Conservation (phyloP, 768 basidiomycete species). For the Serendipita vermifera region DNA sequence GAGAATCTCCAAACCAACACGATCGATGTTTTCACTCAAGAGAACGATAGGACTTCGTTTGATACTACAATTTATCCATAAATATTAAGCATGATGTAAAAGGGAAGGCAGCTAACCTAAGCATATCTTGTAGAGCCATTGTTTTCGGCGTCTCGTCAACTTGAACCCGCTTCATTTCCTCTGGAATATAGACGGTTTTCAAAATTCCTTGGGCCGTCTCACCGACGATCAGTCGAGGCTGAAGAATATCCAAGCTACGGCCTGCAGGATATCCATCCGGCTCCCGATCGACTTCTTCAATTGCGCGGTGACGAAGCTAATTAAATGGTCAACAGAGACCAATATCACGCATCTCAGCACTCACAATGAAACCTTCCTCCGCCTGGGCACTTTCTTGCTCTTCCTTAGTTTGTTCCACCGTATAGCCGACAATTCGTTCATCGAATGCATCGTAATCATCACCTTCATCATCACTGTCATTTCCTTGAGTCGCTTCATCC, state of each 20-base stretch:
- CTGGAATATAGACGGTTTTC: not conserved
- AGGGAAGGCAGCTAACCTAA: not conserved
- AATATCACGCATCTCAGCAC: too few relatives aligned
- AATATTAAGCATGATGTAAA: too few relatives aligned
- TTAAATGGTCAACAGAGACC: too few relatives aligned
- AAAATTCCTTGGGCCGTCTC: not conserved
- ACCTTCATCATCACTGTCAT: constrained; percentile 18
- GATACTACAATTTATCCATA: too few relatives aligned
- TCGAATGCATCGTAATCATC: constrained; percentile 22
- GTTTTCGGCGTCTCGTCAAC: not conserved
- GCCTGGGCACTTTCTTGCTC: constrained; percentile 38
- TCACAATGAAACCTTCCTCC: constrained; percentile 36
- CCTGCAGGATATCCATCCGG: not conserved
- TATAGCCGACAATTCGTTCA: constrained; percentile 37
- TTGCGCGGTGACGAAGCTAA: too few relatives aligned
- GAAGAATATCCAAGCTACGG: not conserved
- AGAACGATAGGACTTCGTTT: not conserved
- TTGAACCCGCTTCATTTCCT: not conserved
- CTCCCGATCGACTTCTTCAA: too few relatives aligned
- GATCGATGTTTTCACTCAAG: not conserved
- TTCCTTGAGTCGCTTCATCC: constrained; percentile 23
- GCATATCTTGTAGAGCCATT: not conserved
- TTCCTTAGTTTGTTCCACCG: constrained; percentile 42
- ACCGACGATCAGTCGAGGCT: not conserved
- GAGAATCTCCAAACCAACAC: not conserved